Evolutionary conservation across 371 early-diverging fungal species (phyloP), one percentile per base, ranked within the genome.

Genomic region (Rhizomucor pusillus): DNA sequence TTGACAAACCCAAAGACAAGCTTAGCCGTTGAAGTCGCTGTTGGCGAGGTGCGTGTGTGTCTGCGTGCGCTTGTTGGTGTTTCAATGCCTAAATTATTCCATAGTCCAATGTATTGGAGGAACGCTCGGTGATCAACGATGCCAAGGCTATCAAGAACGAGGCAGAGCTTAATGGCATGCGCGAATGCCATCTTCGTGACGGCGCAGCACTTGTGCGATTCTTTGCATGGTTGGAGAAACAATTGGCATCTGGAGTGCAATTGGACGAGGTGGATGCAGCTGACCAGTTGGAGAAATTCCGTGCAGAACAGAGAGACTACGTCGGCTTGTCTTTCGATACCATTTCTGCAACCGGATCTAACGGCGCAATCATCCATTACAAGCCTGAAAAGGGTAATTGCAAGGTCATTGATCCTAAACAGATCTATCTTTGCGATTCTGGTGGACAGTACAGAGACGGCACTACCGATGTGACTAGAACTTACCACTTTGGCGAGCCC

Each of bases 341-440:
- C 14, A 99, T 99, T 59, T 95, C 97, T 1, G 88, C 92, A 1
- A 90, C 90, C 5, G 99, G 99, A 1, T 69, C 94, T 22, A 99
- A 99, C 63, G 99, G 94, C 3, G 98, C 99, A 35, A 95, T 99
- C 60, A 97, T 99, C 63, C 99, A 99, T 71, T 99, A 99, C 82
- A 87, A 87, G 66, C 97, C 99, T 12, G 82, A 87, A 51, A 82
- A 82, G 51, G 92, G 79, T 7, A 77, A 75, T 12, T 90, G 90
- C 52, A 75, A 71, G 49, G 54, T 65, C 47, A 75, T 75, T 49
- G 75, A 75, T 44, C 64, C 69, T 18, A 75, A 86, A 43, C 77
- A 89, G 52, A 82, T 98, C 59, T 94, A 95, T 64, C 81, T 99
- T 25, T 92, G 97, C 67, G 99, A 99, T 79, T 93, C 94, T 35